Percentiles rank a stretch among this genome's conserved stretches.
Evolutionary conservation across 306 rosid genomes (phyloP).

Genomic region (Sicyos edulis): DNA sequence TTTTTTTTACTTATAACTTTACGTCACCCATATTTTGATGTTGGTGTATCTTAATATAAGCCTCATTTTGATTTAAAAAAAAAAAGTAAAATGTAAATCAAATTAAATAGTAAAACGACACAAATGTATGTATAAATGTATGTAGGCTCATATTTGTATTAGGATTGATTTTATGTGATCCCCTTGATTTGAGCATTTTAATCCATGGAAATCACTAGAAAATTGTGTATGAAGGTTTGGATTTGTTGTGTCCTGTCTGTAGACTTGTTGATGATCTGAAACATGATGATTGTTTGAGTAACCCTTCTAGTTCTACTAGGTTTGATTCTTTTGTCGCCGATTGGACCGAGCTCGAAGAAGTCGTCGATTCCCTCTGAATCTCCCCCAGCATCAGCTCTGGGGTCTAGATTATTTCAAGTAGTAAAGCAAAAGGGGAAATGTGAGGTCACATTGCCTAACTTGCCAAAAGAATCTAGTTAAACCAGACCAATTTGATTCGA

Average conservation of each 20-base stretch:
- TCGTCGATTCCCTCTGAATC: neutral
- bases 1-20: too few relatives aligned
- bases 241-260: neutral
- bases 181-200: neutral
- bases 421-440: neutral
- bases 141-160: neutral
- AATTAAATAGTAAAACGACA: too few relatives aligned
- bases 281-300: too few relatives aligned
- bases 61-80: too few relatives aligned
- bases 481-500: neutral
- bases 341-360: neutral
- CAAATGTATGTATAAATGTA: too few relatives aligned
- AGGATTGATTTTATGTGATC: neutral
- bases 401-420: too few relatives aligned
- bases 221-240: constrained; percentile 8
- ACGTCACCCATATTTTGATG: too few relatives aligned
- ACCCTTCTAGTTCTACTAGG: too few relatives aligned
- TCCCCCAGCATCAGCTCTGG: neutral
- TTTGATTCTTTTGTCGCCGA: neutral
- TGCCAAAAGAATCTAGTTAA: neutral
- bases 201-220: neutral
- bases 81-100: too few relatives aligned
- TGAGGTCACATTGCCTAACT: neutral
- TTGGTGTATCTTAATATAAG: too few relatives aligned
- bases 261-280: neutral